A percentile compares a stretch with the other conserved stretches of the same genome.
Conservation (phyloP, 1,284 basidiomycete genomes). For the Sporisorium scitamineum region DNA sequence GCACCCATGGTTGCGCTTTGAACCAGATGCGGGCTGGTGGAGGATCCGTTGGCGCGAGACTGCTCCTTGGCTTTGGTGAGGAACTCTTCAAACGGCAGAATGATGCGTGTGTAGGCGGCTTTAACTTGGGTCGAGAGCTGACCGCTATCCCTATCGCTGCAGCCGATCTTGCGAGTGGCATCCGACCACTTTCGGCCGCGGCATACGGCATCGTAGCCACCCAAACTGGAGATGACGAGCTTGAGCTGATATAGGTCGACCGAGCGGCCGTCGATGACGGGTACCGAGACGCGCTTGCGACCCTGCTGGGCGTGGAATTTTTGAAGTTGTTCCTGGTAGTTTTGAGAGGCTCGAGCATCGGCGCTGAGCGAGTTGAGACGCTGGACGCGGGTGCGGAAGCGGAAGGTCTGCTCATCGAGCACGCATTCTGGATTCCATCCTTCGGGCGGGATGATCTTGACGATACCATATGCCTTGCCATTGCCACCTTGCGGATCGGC, state of each 20-base stretch:
- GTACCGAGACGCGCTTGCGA: slow-evolving; percentile 82
- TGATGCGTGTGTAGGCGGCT: slow-evolving; percentile 87
- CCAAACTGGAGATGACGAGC: slow-evolving; percentile 87
- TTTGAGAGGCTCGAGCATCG: slow-evolving; percentile 92
- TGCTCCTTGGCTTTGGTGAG: slow-evolving; percentile 72
- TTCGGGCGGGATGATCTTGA: slow-evolving; percentile 93
- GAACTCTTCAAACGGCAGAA: slow-evolving; percentile 93
- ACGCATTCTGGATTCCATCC: slow-evolving; percentile 97
- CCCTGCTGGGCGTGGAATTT: slow-evolving; percentile 71
- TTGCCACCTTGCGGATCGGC: slow-evolving; percentile 77
- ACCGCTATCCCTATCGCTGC: slow-evolving; percentile 74
- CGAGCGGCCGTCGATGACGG: slow-evolving; percentile 89
- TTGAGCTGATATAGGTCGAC: slow-evolving; percentile 92
- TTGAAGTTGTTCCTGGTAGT: slow-evolving; percentile 96
- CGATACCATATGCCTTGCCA: slow-evolving; percentile 86
- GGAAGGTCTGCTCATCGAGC: slow-evolving; percentile 90
- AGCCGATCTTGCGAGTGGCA: slow-evolving; percentile 83
- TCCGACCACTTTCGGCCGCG: slow-evolving; percentile 86
- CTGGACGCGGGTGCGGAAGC: slow-evolving; percentile 95
- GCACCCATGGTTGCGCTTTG: slow-evolving; percentile 33
- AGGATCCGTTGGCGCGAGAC: slow-evolving; percentile 29
- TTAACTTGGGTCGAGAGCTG: slow-evolving; percentile 88
- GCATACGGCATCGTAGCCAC: slow-evolving; percentile 85
- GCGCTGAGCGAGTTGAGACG: slow-evolving; percentile 97
- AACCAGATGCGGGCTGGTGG: slow-evolving; percentile 28